Percentiles rank a stretch among this genome's conserved stretches.
These are phyloP conservation scores for Picea glauca DNA, from an alignment of 75 land plant genomes.

Conservation along the genomic window DNA sequence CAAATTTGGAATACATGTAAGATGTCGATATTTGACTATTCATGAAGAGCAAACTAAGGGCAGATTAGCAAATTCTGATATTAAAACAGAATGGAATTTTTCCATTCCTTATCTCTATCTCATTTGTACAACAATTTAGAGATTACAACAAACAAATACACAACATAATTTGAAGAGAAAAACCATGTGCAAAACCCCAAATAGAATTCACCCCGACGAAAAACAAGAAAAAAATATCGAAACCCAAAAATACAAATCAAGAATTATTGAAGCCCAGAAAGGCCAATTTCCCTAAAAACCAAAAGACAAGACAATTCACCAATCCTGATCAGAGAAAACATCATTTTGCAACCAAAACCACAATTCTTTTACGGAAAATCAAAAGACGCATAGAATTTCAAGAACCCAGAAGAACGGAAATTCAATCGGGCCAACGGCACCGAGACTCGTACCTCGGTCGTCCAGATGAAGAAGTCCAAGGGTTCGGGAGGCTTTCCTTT, in stretches of 20 bases:
- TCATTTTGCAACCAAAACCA: too few relatives aligned
- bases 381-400: too few relatives aligned
- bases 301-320: background rate
- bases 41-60: too few relatives aligned
- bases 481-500: constrained; percentile 19
- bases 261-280: background rate
- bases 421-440: background rate
- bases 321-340: too few relatives aligned
- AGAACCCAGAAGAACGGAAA: background rate
- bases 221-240: background rate
- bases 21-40: too few relatives aligned
- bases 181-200: background rate
- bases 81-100: background rate
- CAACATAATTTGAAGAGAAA: background rate
- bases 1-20: too few relatives aligned
- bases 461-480: constrained; percentile 25
- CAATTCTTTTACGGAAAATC: too few relatives aligned
- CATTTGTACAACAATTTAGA: background rate
- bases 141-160: background rate
- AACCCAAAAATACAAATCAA: background rate
- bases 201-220: background rate
- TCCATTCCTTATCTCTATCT: too few relatives aligned
- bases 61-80: background rate
- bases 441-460: constrained; percentile 11
- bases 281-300: too few relatives aligned